phyloP scores from a whole-genome alignment of 2,329 filamentous ascomycete species.

The Corynespora cassiicola region DNA sequence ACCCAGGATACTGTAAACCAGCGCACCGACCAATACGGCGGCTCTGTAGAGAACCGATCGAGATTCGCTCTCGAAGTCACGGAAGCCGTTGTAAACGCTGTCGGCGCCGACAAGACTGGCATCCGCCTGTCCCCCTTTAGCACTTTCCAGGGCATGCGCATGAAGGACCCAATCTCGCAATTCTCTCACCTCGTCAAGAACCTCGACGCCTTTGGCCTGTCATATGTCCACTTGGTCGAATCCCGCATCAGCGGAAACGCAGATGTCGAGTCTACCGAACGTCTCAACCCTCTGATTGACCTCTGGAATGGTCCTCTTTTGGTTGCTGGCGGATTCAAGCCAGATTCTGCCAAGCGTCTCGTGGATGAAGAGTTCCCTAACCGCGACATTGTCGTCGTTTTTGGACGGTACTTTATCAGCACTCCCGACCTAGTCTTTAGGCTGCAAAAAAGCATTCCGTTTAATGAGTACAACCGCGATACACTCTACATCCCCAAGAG shows the following conservation, averaged over 20 bases:
- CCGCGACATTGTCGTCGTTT: constrained; percentile 47
- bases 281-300: constrained; percentile 30
- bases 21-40: constrained; percentile 58
- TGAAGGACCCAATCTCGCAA: constrained; percentile 68
- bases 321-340: constrained; percentile 50
- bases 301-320: constrained; percentile 41
- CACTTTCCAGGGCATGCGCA: constrained; percentile 68
- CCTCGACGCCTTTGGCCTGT: constrained; percentile 60
- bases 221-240: constrained; percentile 61
- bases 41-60: constrained; percentile 58
- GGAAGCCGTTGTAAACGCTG: constrained; percentile 56
- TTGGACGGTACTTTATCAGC: constrained; percentile 52
- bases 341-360: constrained; percentile 42
- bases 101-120: constrained; percentile 64
- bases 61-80: constrained; percentile 62
- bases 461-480: constrained; percentile 49
- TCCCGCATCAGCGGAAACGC: constrained; percentile 58
- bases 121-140: constrained; percentile 68
- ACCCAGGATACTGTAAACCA: constrained; percentile 64
- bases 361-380: constrained; percentile 46
- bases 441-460: constrained; percentile 43
- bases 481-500: constrained; percentile 46
- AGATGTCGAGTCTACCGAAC: constrained; percentile 29
- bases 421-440: constrained; percentile 53
- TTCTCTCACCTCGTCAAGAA: constrained; percentile 64